Evolutionary conservation across 148 eudicot genomes (phyloP), one percentile per base, ranked within the genome.

Genomic region (Rhododendron molle): DNA sequence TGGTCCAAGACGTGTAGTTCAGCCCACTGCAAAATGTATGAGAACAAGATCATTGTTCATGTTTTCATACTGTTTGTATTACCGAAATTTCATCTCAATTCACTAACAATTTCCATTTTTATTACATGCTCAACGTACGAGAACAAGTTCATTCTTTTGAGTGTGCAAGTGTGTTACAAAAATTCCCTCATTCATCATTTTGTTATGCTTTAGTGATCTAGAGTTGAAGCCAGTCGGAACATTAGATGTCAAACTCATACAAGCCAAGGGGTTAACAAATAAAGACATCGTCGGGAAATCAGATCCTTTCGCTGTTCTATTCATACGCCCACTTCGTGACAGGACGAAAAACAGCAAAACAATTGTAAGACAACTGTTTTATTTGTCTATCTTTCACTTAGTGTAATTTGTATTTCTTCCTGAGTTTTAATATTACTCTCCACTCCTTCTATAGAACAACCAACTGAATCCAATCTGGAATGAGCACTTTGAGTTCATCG

Each of bases 251-350:
- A 94, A 89, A 90, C 96, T 96, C 71, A 92, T 96, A 74, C 91
- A 93, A 91, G 99, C 95, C 58, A 93, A 96, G 87, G 98, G 93
- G 15, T 82, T 96, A 80, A 89, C 91, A 58, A 95, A 96, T 82
- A 96, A 93, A 85, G 99, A 96, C 85, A 76, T 96, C 36, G 88
- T 96, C 26, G 98, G 99, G 67, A 96, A 96, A 88, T 96, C 99
- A 54, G 99, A 96, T 90, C 99, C 99, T 74, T 96, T 81, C 85
- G 98, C 94, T 15, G 71, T 85, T 74, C n/a, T 96, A 79, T 96
- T 91, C 86, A 82, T 96, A 82, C 95, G 99, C 76, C 99, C 98
- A 81, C 81, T 96, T 32, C 92, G 92, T 54, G 90, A 58, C 88
- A 90, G 89, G 85, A 95, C 89, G 67, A 93, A 92, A 86, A 95